A percentile compares a stretch with the other conserved stretches of the same genome.
Evolutionary conservation across 1,139 yeast genomes (phyloP).

Genomic region (Pichia sp.): DNA sequence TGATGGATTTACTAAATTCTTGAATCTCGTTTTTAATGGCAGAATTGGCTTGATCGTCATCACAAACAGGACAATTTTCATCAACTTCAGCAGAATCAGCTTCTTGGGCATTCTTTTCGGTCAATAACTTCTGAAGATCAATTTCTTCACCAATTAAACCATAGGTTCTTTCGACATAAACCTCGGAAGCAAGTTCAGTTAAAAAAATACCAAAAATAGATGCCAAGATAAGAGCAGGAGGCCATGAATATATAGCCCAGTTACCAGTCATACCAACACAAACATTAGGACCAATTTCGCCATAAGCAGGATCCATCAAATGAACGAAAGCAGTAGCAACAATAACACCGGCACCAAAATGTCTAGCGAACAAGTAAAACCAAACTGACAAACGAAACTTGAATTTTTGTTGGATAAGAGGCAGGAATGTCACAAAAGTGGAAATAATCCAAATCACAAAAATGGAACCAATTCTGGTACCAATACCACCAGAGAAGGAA

Average conservation of each 20-base stretch:
- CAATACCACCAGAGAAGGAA: slow-evolving; percentile 23
- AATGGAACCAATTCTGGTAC: slow-evolving; percentile 66
- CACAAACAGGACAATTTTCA: slow-evolving; percentile 4
- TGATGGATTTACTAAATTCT: slow-evolving; percentile 28
- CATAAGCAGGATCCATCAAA: slow-evolving; percentile 70
- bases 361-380: slow-evolving; percentile 67
- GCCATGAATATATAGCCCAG: slow-evolving; percentile 37
- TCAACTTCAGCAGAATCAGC: slow-evolving; percentile 6
- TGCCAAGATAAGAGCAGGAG: slow-evolving; percentile 23
- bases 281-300: slow-evolving; percentile 34
- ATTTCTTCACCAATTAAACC: slow-evolving; percentile 12
- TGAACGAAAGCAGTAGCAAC: slow-evolving; percentile 86
- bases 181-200: slow-evolving; percentile 22
- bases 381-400: slow-evolving; percentile 45
- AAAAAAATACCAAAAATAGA: slow-evolving; percentile 21
- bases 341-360: slow-evolving; percentile 90
- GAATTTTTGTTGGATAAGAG: slow-evolving; percentile 46
- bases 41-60: slow-evolving; percentile 1
- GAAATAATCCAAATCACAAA: slow-evolving; percentile 60
- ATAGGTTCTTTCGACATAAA: slow-evolving; percentile 24
- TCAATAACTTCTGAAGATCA: slow-evolving; percentile 13
- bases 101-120: neutral
- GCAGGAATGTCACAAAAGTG: slow-evolving; percentile 51
- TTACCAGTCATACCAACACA: slow-evolving; percentile 37
- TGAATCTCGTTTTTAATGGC: slow-evolving; percentile 3